Conservation (phyloP, 345 rosid genomes). For the Psidium guajava region DNA sequence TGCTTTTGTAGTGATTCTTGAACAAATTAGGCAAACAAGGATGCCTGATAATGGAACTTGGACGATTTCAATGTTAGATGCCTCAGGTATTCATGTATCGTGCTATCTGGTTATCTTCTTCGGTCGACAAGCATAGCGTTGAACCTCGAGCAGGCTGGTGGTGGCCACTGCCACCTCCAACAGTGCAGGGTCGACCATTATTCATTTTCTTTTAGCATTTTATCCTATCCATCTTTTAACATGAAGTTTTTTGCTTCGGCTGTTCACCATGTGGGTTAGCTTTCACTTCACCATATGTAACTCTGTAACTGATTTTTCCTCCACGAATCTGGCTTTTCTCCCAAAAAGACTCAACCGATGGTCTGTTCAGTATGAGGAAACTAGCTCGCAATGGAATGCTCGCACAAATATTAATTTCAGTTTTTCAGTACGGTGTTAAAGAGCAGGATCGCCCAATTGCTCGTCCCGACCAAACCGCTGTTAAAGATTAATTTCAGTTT, state of each 20-base stretch:
- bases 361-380: rapidly evolving
- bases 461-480: background rate
- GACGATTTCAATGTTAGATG: background rate
- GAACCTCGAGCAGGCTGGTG: background rate
- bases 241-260: too few relatives aligned
- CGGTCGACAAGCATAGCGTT: background rate
- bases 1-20: background rate
- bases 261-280: background rate
- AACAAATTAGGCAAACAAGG: background rate
- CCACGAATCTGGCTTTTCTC: background rate
- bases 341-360: background rate
- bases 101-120: background rate
- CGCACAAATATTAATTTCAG: background rate
- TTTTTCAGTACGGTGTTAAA: background rate
- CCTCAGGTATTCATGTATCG: rapidly evolving
- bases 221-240: too few relatives aligned
- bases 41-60: background rate
- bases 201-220: too few relatives aligned
- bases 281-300: too few relatives aligned
- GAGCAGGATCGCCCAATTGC: background rate
- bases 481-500: too few relatives aligned
- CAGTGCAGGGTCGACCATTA: too few relatives aligned
- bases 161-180: background rate
- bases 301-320: background rate
- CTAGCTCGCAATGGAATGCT: background rate